Evolutionary conservation across 768 basidiomycete genomes (phyloP).

Genomic region (Hypholoma sublateritium): DNA sequence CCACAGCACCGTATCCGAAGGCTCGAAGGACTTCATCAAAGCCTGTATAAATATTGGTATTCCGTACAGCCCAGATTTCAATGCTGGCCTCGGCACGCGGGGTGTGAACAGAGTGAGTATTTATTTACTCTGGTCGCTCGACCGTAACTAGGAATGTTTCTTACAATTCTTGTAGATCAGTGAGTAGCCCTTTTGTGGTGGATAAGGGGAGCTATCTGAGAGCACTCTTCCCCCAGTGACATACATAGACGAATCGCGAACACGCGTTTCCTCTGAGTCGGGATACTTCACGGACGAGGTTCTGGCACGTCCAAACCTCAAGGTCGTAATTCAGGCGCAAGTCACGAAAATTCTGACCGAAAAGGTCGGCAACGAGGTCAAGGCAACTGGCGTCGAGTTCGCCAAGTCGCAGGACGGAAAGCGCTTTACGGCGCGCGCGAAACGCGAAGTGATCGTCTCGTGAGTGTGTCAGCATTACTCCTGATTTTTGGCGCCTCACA

Average conservation of each 20-base stretch:
- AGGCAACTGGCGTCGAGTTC: conserved; percentile 60
- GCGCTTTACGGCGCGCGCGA: conserved; percentile 40
- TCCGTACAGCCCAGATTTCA: conserved; percentile 55
- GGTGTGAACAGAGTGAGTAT: conserved; percentile 54
- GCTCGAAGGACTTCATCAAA: conserved; percentile 47
- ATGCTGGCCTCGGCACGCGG: conserved; percentile 43
- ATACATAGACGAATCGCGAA: conserved; percentile 49
- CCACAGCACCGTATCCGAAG: conserved; percentile 37
- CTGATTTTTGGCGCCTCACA: background rate
- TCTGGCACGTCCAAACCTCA: conserved; percentile 59
- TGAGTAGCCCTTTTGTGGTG: conserved; percentile 13
- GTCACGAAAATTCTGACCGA: conserved; percentile 56
- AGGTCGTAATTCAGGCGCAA: conserved; percentile 48
- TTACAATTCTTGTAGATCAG: conserved; percentile 24
- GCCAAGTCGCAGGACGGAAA: conserved; percentile 30
- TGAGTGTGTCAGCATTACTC: conserved; percentile 6
- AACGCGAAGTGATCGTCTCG: conserved; percentile 58
- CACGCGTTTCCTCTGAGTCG: conserved; percentile 57
- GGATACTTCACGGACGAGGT: conserved; percentile 65
- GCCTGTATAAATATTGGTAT: conserved; percentile 53
- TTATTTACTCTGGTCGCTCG: background rate
- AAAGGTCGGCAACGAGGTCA: conserved; percentile 28
- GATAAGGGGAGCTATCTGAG: background rate
- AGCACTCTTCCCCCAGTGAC: conserved; percentile 46
- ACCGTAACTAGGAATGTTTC: background rate